Percentiles rank a stretch among this genome's conserved stretches.
These are phyloP conservation scores for Gliomastix tumulicola DNA, from an alignment of 2,329 filamentous ascomycete genomes.

Conservation along the genomic window DNA sequence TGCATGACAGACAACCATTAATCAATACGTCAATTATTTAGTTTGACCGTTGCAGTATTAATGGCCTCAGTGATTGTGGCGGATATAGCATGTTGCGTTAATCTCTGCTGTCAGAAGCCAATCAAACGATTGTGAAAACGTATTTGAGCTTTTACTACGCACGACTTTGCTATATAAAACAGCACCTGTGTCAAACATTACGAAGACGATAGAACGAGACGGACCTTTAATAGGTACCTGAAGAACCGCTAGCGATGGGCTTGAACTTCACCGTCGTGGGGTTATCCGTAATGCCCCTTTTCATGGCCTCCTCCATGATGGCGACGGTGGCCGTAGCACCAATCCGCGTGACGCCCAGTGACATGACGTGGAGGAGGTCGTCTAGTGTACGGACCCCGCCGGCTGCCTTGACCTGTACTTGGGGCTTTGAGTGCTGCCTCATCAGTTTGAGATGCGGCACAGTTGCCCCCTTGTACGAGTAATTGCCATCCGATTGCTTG, in stretches of 20 bases:
- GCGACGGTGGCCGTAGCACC: constrained; percentile 47
- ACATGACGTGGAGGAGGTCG: constrained; percentile 46
- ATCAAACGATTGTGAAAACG: too few species aligned
- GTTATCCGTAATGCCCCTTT: constrained; percentile 33
- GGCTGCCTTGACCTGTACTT: constrained; percentile 50
- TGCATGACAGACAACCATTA: too few species aligned
- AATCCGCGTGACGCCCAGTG: constrained; percentile 45
- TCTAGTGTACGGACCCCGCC: constrained; percentile 51
- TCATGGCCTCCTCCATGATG: constrained; percentile 47
- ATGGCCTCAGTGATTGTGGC: too few species aligned
- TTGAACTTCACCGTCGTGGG: constrained; percentile 9
- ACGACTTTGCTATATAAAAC: too few species aligned
- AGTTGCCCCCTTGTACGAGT: constrained; percentile 47
- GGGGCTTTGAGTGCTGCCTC: constrained; percentile 31
- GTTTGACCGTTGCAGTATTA: too few species aligned
- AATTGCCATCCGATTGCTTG: constrained; percentile 42
- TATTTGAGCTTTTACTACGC: too few species aligned
- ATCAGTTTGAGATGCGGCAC: constrained; percentile 45
- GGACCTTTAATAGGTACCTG: background rate
- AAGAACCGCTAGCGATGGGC: background rate
- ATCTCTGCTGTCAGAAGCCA: too few species aligned
- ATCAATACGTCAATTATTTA: too few species aligned
- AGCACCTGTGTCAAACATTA: too few species aligned
- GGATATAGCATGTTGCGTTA: too few species aligned
- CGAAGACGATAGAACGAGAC: too few species aligned